Evolutionary conservation across 768 basidiomycete species (phyloP).

Genomic region (Xanthoconium stramineum): DNA sequence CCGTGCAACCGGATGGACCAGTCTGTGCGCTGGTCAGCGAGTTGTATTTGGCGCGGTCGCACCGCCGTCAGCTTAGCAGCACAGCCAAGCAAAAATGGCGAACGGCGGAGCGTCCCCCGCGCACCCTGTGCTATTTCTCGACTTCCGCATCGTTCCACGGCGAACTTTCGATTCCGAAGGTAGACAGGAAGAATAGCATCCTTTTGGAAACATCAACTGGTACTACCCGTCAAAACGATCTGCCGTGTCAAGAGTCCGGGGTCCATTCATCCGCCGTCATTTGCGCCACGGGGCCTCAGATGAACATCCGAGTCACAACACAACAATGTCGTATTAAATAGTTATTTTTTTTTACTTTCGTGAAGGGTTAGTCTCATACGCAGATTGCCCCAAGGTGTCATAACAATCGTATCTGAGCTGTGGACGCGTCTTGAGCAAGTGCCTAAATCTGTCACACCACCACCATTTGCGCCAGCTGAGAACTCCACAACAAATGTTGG

Average conservation of each 20-base stretch:
- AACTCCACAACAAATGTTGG: too few species aligned
- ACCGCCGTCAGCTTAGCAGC: neutral
- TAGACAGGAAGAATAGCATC: neutral
- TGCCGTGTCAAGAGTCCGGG: neutral
- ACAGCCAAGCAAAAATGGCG: conserved; percentile 19
- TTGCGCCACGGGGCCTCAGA: too few species aligned
- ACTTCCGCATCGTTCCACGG: neutral
- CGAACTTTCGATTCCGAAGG: neutral
- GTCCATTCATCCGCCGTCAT: neutral
- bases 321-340: too few species aligned
- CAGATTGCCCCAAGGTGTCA: too few species aligned
- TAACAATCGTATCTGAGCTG: too few species aligned
- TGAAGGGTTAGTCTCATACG: too few species aligned
- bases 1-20: conserved; percentile 17
- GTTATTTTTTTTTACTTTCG: too few species aligned
- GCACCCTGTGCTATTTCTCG: conserved; percentile 10
- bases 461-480: too few species aligned
- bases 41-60: neutral
- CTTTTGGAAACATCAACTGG: neutral
- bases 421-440: too few species aligned
- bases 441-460: too few species aligned
- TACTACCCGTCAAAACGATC: neutral
- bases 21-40: neutral
- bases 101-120: conserved; percentile 6
- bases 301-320: too few species aligned